Conservation (phyloP, 164 flowering plant genomes). For the Nymphaea thermarum region DNA sequence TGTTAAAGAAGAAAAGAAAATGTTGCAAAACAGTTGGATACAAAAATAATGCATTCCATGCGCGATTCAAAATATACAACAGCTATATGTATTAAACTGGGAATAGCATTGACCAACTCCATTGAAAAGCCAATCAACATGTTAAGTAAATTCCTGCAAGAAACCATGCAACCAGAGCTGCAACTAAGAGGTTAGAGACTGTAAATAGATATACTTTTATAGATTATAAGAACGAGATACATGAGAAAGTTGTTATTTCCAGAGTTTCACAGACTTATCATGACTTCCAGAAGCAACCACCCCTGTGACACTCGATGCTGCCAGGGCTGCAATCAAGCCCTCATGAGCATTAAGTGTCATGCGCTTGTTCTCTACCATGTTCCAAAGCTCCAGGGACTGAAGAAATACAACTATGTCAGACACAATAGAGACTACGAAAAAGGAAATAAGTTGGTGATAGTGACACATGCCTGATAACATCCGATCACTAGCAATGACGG, state of each 20-base stretch:
- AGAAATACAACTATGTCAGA: not conserved
- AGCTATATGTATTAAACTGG: too few relatives aligned
- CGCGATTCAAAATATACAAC: not conserved
- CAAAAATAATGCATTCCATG: not conserved
- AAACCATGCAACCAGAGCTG: slow-evolving; percentile 4
- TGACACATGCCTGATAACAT: slow-evolving; percentile 50
- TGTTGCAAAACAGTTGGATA: not conserved
- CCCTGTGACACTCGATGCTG: slow-evolving; percentile 45
- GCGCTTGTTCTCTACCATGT: slow-evolving; percentile 60
- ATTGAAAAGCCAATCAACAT: too few relatives aligned
- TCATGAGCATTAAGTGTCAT: slow-evolving; percentile 69
- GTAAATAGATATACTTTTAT: not conserved
- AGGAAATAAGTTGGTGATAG: not conserved
- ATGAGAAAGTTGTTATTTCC: slow-evolving; percentile 35
- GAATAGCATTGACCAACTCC: too few relatives aligned
- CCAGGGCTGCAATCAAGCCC: slow-evolving; percentile 40
- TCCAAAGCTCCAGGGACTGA: slow-evolving; percentile 73
- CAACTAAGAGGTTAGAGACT: not conserved
- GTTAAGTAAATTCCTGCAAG: slow-evolving; percentile 2
- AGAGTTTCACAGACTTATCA: slow-evolving; percentile 60
- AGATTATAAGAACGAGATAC: not conserved
- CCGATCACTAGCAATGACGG: slow-evolving; percentile 54
- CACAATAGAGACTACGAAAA: not conserved
- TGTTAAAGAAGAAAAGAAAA: not conserved
- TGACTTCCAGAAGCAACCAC: slow-evolving; percentile 75